Evolutionary conservation across 768 basidiomycete genomes (phyloP).

Genomic region (Kwoniella pini): DNA sequence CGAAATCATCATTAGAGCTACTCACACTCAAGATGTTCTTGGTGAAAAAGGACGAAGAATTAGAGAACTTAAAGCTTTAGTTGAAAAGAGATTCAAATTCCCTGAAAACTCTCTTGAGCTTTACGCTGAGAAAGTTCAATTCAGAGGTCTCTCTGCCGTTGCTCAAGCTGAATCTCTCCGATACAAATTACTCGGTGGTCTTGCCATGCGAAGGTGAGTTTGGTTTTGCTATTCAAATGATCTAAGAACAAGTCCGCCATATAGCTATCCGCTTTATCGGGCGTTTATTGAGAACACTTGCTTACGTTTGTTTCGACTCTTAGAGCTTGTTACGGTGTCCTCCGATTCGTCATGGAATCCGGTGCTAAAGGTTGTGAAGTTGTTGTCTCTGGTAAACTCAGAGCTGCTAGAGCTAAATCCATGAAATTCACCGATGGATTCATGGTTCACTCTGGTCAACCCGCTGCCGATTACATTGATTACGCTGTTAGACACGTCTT

Average conservation of each 20-base stretch:
- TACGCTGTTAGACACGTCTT: slow-evolving; percentile 97
- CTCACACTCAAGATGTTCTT: slow-evolving; percentile 92
- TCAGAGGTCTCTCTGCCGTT: slow-evolving; percentile 95
- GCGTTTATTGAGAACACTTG: too few species aligned
- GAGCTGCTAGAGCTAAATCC: slow-evolving; percentile 98
- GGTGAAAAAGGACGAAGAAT: slow-evolving; percentile 99
- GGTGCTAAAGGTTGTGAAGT: slow-evolving; percentile 99
- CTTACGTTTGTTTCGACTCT: too few species aligned
- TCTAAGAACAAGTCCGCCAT: too few species aligned
- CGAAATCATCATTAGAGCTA: slow-evolving; percentile 99
- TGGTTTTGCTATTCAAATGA: too few species aligned
- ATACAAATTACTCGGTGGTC: slow-evolving; percentile 99
- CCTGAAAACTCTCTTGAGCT: slow-evolving; percentile 98
- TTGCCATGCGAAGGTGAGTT: slow-evolving; percentile 92
- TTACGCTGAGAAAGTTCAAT: slow-evolving; percentile 98
- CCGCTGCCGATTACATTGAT: slow-evolving; percentile 93
- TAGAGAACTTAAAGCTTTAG: slow-evolving; percentile 95
- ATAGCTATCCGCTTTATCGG: too few species aligned
- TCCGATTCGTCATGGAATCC: slow-evolving; percentile 99
- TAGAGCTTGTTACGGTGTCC: slow-evolving; percentile 99
- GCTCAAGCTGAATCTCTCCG: slow-evolving; percentile 98
- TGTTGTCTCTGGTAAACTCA: slow-evolving; percentile 98
- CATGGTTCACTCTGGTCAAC: slow-evolving; percentile 85
- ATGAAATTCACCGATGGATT: slow-evolving; percentile 99
- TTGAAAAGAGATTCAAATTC: slow-evolving; percentile 99